Base-by-base conservation (phyloP, 2,329 filamentous ascomycete species). In the Aspergillus jensenii region DNA sequence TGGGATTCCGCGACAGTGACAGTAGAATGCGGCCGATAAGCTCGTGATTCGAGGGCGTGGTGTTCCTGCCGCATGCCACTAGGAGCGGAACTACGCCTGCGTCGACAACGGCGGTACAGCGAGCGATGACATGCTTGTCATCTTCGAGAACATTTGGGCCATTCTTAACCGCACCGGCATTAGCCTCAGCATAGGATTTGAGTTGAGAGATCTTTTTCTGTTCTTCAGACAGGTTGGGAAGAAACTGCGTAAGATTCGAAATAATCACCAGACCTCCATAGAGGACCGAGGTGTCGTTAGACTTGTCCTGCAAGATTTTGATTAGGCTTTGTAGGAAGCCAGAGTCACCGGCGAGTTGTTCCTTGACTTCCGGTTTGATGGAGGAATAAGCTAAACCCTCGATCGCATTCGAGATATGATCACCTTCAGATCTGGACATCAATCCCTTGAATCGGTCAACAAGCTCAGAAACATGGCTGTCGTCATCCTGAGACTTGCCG, bases 301-400 rank as follows among this genome's bases (percentile, higher is more conserved):
- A 79, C 7, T 86, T 72, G 12, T 67, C 65, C 39, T 78, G 75
- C 49, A 81, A 66, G 2, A 74, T 67, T 7, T 73, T 65, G 17
- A 96, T 82, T 5, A 98, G 80, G 52, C 82, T 84, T 63, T 85
- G 84, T 31, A 98, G 76, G 48, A 98, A 87, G 7, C 79, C 74
- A 4, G 79, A 72, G 69, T 97, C 89, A 49, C 82, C 82, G 12
- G 87, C 85, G 9, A 98, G 81, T 49, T 87, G 84, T 71, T 98
- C 91, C 73, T 96, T 96, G 58, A 97, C 86, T 59, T 85, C 87
- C 6, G 93, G 86, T 67, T 91, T 91, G 39, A 98, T 82, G 9
- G 93, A 96, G 4, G 92, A 88, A 72, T 96, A 98, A 14, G 93
- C 95, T 59, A 99, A 80, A 6, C 93, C 95, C 76, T 99, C 95